Evolutionary conservation across 192 early-diverging fungal genomes (phyloP), one percentile per base, ranked within the genome.

Genomic region (Spizellomyces sp.): DNA sequence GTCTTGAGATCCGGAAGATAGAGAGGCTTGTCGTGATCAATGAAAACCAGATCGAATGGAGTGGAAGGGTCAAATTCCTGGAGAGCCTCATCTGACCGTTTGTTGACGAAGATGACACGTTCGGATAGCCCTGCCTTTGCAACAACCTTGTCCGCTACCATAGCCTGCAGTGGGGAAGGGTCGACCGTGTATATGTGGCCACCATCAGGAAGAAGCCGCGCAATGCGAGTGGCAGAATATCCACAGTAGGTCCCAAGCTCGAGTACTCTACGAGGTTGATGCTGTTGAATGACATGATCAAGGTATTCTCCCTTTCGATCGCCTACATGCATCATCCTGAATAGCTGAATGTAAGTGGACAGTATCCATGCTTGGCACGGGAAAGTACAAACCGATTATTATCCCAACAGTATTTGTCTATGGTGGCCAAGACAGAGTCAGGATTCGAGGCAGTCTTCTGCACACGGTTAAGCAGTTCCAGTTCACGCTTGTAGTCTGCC

Each of bases 1-100:
- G 45, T n/a, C 44, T 64, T 44, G 9, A 64, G 12, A 47, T 64
- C 63, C 10, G 63, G 45, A 14, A 64, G 63, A 45, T 64, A 64
- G 14, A 43, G 63, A 27, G 9, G 9, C 14, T 46, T 64, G 44
- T 46, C 9, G 6, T 64, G 63, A 47, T 64, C 63, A 27, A 64
- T 45, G 27, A 64, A 64, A 6, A 64, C 4, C 14, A 64, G 9
- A 22, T 64, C 63, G 63, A 64, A 61, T 61, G 19, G 12, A 27
- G 19, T 10, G 59, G 12, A 19, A 61, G 59, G 12, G 52, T 15
- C 15, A 22, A 61, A 41, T 14, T 61, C 41, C 41, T 1, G 15
- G 22, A 61, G 3, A 10, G 59, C 59, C 10, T 12, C 14, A 22
- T 22, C 15, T 19, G 15, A 17, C 12, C 12, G 41, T 10, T 61